phyloP scores from a whole-genome alignment of 2,329 filamentous ascomycete species.

The Elsinoe ampelina region DNA sequence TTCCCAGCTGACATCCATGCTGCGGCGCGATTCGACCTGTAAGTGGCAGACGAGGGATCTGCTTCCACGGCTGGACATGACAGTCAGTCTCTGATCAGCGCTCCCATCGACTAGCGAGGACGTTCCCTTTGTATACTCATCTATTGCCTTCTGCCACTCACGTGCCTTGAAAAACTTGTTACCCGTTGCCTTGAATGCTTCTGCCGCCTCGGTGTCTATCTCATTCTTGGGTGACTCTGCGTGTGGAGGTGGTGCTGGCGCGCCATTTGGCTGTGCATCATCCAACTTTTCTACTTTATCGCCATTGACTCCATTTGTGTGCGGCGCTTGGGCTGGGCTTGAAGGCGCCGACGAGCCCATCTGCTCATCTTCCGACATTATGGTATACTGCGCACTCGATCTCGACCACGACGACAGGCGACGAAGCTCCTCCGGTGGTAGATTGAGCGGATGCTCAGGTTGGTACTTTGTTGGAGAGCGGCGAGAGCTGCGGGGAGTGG shows the following conservation, averaged over 20 bases:
- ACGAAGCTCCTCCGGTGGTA: conserved; percentile 79
- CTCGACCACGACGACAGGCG: conserved; percentile 59
- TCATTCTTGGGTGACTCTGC: conserved; percentile 35
- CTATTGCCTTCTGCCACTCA: conserved; percentile 78
- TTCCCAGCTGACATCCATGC: conserved; percentile 83
- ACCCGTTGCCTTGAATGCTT: conserved; percentile 82
- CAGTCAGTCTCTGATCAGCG: conserved; percentile 17
- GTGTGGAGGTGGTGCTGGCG: conserved; percentile 64
- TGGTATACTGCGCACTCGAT: conserved; percentile 48
- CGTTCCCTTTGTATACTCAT: conserved; percentile 87
- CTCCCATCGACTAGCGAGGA: conserved; percentile 16
- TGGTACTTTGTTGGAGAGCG: conserved; percentile 41
- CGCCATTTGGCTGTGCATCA: conserved; percentile 34
- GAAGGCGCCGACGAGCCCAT: conserved; percentile 47
- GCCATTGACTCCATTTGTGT: conserved; percentile 39
- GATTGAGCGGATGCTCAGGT: conserved; percentile 75
- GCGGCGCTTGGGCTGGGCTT: conserved; percentile 34
- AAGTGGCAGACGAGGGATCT: conserved; percentile 76
- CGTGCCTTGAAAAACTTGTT: conserved; percentile 97
- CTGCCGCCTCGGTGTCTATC: conserved; percentile 60
- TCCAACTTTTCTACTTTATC: conserved; percentile 32
- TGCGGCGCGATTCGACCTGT: conserved; percentile 88
- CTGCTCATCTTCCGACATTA: conserved; percentile 72
- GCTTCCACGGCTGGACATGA: conserved; percentile 65
- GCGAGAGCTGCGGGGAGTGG: conserved; percentile 12